phyloP scores from a whole-genome alignment of 257 asterid genomes.

The Solanum phureja region DNA sequence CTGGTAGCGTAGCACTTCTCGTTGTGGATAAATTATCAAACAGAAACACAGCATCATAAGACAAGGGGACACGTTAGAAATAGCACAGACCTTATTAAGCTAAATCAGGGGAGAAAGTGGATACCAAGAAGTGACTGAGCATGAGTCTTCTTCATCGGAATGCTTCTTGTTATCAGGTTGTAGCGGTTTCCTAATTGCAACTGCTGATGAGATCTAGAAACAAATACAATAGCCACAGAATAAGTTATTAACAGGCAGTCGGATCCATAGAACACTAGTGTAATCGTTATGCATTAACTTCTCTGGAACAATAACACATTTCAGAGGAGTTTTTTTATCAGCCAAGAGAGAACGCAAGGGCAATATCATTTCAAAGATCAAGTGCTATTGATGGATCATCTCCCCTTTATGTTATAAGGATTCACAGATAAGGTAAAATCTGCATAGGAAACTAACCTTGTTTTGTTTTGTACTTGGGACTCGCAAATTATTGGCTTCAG shows the following conservation, averaged over 20 bases:
- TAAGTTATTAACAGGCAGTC: background rate
- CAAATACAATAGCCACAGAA: background rate
- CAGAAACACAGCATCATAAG: background rate
- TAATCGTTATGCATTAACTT: background rate
- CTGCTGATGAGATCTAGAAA: slow-evolving; percentile 40
- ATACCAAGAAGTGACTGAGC: slow-evolving; percentile 58
- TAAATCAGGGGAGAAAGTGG: slow-evolving; percentile 20
- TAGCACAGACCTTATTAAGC: background rate
- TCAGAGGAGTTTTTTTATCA: background rate
- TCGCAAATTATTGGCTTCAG: slow-evolving; percentile 13
- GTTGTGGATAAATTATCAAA: slow-evolving; percentile 16
- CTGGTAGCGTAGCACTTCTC: slow-evolving; percentile 30
- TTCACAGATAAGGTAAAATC: background rate
- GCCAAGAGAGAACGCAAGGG: background rate
- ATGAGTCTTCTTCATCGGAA: slow-evolving; percentile 59
- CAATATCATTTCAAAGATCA: background rate
- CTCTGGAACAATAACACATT: background rate
- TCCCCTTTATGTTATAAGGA: background rate
- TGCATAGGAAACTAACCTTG: slow-evolving; percentile 19
- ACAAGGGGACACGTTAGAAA: slow-evolving; percentile 3
- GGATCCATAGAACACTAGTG: background rate
- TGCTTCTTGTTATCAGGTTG: slow-evolving; percentile 63
- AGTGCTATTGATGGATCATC: background rate
- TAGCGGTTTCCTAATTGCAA: slow-evolving; percentile 45
- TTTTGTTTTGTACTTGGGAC: slow-evolving; percentile 25